Base-by-base conservation (phyloP, 2,329 filamentous ascomycete species). In the Microdochium bolleyi region DNA sequence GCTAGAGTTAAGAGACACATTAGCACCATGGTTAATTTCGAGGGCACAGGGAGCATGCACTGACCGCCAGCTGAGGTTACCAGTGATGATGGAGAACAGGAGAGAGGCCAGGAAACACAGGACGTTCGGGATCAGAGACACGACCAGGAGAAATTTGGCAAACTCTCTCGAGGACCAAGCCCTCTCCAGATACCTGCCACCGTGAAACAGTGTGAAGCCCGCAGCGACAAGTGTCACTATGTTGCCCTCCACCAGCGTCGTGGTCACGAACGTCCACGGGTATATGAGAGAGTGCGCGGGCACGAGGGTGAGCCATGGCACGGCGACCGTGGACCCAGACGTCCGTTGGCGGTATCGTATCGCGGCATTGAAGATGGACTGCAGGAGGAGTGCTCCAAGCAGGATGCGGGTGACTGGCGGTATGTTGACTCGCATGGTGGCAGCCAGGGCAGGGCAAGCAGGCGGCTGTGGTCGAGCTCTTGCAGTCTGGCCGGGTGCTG, bases 121-220 rank as follows among this genome's bases (percentile, higher is more conserved):
- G 19, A 88, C 60, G 69, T 96, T 97, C 32, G 94, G 91, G 52
- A 96, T 77, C 63, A 96, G 69, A 14, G 88, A 78, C 49, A 87
- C 80, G 58, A 95, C 78, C 16, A 88, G 73, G 49, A 96, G 76
- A 68, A 96, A 96, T 71, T 95, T 96, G 63, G 84, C 89, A 67
- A 96, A 89, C 69, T 97, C 92, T 53, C 81, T 82, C 24, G 89
- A 92, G 30, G 91, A 92, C 94, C 92, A 99, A 32, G 94, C 92
- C 64, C 94, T 80, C 78, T 99, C 94, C 22, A 99, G 82, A 69
- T 99, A 99, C 62, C 91, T 84, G 10, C 94, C 94, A 52, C 92
- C 92, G 73, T 96, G 89, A 70, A 92, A 95, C 52, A 97, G 72
- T 1, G 92, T 92, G 46, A 85, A 74, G 25, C 79, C 85, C 49